These are phyloP conservation scores for Cystobasidiopsis lactophilus DNA, from an alignment of 768 basidiomycete species.

Conservation along the genomic window DNA sequence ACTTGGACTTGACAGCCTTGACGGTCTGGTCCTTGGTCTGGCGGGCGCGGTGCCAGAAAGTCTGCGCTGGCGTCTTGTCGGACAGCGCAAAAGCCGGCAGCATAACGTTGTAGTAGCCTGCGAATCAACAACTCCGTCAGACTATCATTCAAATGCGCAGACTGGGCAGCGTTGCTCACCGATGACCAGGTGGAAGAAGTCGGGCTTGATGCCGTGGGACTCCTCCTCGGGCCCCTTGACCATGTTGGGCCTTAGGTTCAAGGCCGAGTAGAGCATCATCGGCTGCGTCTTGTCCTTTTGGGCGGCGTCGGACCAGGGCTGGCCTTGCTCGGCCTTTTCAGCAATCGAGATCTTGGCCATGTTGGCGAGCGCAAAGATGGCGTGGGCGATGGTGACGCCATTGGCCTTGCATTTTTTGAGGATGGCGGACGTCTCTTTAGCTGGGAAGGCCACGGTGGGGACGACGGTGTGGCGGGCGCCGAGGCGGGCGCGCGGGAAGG, in stretches of 20 bases:
- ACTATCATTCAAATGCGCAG: neutral
- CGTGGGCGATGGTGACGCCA: conserved; percentile 51
- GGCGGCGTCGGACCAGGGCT: neutral
- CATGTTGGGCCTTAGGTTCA: conserved; percentile 47
- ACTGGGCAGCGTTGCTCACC: neutral
- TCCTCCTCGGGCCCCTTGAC: conserved; percentile 10
- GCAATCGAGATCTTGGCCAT: conserved; percentile 44
- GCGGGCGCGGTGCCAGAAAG: conserved; percentile 55
- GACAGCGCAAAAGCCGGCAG: conserved; percentile 38
- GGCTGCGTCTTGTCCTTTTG: neutral
- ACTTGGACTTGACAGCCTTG: conserved; percentile 39
- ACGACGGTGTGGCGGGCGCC: conserved; percentile 35
- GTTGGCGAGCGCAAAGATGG: conserved; percentile 52
- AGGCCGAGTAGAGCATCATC: conserved; percentile 66
- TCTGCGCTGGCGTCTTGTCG: conserved; percentile 24
- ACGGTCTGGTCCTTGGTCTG: conserved; percentile 46
- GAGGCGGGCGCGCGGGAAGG: conserved; percentile 35
- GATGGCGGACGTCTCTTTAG: conserved; percentile 38
- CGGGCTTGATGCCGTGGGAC: neutral
- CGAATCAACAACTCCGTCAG: conserved; percentile 16
- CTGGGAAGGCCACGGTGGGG: conserved; percentile 41
- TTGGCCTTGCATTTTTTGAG: conserved; percentile 47
- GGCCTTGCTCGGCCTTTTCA: conserved; percentile 20
- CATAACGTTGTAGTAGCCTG: conserved; percentile 48
- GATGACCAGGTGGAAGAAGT: conserved; percentile 1